Conservation (phyloP, 106 monocot genomes). For the Dendrobium chrysotoxum region DNA sequence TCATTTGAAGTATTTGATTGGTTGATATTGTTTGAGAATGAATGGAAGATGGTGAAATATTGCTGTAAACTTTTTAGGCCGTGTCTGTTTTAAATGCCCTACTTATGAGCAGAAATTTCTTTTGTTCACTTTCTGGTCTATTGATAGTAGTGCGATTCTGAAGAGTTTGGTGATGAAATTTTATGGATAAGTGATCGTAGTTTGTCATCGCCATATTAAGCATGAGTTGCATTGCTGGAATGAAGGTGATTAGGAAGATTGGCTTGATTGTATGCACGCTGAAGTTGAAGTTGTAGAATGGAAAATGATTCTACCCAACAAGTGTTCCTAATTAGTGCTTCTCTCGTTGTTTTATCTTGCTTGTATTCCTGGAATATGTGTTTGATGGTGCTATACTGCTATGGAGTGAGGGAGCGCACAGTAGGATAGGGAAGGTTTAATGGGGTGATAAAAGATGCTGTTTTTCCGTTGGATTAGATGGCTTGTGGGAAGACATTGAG, state of each 20-base stretch:
- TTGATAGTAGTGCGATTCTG: not conserved
- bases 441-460: not conserved
- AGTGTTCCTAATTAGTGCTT: not conserved
- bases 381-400: no score
- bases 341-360: not conserved
- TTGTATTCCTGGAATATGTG: not conserved
- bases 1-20: not conserved
- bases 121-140: not conserved
- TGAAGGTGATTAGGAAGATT: not conserved
- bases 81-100: not conserved
- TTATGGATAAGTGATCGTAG: not conserved
- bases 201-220: not conserved
- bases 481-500: not conserved
- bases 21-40: not conserved
- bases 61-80: not conserved
- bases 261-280: not conserved
- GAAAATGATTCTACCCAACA: not conserved
- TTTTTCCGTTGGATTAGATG: not conserved
- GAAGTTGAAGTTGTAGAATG: not conserved
- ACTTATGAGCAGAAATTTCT: not conserved
- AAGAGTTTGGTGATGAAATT: not conserved
- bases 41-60: not conserved
- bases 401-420: not conserved
- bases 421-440: not conserved
- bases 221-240: not conserved